Base-by-base conservation (phyloP, 2,329 filamentous ascomycete species). In the Capronia epimyces region DNA sequence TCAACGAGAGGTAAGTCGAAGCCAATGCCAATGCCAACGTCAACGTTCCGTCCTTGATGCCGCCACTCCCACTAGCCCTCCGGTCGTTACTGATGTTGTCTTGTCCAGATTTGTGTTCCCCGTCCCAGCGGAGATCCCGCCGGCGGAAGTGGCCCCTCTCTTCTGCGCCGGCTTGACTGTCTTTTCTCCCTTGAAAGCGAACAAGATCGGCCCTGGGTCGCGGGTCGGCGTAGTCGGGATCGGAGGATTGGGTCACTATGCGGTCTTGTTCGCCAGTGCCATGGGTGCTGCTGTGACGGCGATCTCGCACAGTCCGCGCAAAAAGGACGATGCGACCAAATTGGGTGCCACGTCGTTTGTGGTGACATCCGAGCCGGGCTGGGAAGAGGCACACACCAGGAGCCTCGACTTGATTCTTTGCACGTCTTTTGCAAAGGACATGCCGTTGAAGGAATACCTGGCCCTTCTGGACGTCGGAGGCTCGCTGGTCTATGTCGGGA, bases 91-190 rank as follows among this genome's bases (percentile, higher is more conserved):
- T n/a, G n/a, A n/a, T n/a, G n/a, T n/a, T n/a, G n/a, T n/a, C n/a
- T n/a, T n/a, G n/a, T 27, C 6, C 25, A 27, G 25, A 27, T 27
- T 27, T 27, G 59, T 57, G 10, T 49, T 61, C 25, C 39, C 31
- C 62, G 81, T 83, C 51, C 80, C 52, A 8, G 22, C 39, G 3
- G 31, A 4, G 3, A 4, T 54, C 15, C 2, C 21, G 1, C 72
- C 69, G 20, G 72, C 70, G 3, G 71, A 75, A 46, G 79, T 76
- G 1, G 79, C 85, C 1, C 86, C 87, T 1, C 80, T 91, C 71
- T 74, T 91, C 3, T 91, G 87, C 63, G 87, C 82, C 1, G 87
- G 88, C 1, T 76, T 91, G 46, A 93, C 87, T 0, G 78, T 84
- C 0, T 93, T 79, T 64, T 78, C 78, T 3, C 87, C 87, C 0